A percentile compares a stretch with the other conserved stretches of the same genome.
These are phyloP conservation scores for Psilocybe cubensis DNA, from an alignment of 768 basidiomycete species.

Conservation along the genomic window DNA sequence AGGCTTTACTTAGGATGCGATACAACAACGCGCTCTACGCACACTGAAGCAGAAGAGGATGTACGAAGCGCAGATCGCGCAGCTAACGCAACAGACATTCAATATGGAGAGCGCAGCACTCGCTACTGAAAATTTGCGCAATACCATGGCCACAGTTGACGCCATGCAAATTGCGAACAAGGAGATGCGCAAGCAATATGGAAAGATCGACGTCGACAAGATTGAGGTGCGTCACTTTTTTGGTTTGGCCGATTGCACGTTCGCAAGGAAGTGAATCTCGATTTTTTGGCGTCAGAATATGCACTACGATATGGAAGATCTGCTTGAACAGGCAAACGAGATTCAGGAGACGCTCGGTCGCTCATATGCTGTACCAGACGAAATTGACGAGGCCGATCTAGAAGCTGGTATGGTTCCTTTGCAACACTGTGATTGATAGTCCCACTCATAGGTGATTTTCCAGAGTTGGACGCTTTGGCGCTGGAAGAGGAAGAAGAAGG, in stretches of 20 bases:
- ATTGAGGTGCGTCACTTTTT: slow-evolving; percentile 73
- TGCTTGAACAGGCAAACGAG: slow-evolving; percentile 96
- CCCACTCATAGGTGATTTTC: not conserved
- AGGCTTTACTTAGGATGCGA: slow-evolving; percentile 62
- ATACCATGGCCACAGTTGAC: slow-evolving; percentile 98
- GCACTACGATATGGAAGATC: slow-evolving; percentile 98
- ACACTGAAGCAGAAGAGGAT: slow-evolving; percentile 94
- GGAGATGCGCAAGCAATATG: slow-evolving; percentile 95
- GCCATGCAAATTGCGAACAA: slow-evolving; percentile 97
- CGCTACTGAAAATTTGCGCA: slow-evolving; percentile 96
- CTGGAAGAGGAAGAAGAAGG: slow-evolving; percentile 92
- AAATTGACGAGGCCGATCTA: slow-evolving; percentile 95
- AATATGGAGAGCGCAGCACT: slow-evolving; percentile 98
- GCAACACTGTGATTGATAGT: not conserved
- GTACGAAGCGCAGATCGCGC: slow-evolving; percentile 92
- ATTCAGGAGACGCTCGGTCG: slow-evolving; percentile 93
- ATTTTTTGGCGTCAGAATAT: too few relatives aligned
- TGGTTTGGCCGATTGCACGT: not conserved
- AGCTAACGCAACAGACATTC: slow-evolving; percentile 93
- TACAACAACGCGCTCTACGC: slow-evolving; percentile 92
- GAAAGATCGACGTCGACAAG: slow-evolving; percentile 96
- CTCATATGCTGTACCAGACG: slow-evolving; percentile 96
- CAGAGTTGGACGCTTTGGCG: slow-evolving; percentile 94
- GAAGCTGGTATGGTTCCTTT: slow-evolving; percentile 79
- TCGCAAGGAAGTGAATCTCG: not conserved